Evolutionary conservation across 306 rosid species (phyloP).

Genomic region (Cucurbita pepo): DNA sequence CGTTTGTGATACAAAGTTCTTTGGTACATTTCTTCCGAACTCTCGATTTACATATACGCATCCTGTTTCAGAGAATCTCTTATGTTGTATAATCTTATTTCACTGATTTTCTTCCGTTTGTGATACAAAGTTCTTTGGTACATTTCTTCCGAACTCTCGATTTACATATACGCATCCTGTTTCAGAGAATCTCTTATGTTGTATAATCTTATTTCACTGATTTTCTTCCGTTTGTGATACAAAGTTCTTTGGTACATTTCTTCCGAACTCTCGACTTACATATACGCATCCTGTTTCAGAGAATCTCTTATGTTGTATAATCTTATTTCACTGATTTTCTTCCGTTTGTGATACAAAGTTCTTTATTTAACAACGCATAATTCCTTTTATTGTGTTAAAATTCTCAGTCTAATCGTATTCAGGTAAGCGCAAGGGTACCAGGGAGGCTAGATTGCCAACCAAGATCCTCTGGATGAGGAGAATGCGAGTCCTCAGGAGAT

Average conservation of each 20-base stretch:
- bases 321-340: not conserved
- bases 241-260: too few species aligned
- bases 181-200: too few species aligned
- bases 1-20: not conserved
- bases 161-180: too few species aligned
- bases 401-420: not conserved
- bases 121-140: conserved; percentile 42
- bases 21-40: conserved; percentile 22
- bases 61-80: too few species aligned
- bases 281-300: too few species aligned
- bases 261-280: too few species aligned
- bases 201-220: not conserved
- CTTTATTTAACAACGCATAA: not conserved
- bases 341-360: not conserved
- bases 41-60: too few species aligned
- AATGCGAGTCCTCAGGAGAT: conserved; percentile 82
- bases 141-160: not conserved
- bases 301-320: too few species aligned
- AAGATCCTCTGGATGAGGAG: conserved; percentile 96
- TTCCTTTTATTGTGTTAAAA: not conserved
- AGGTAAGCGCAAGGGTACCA: conserved; percentile 97
- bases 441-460: conserved; percentile 97
- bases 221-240: not conserved
- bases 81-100: not conserved
- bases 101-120: not conserved